phyloP scores from a whole-genome alignment of 176 grass and related monocot genomes.

The bread wheat (Triticum aestivum) region IWGSC_CS_RefSeq_v2.1 NC_057812.1:106892014-106892513 shows the following conservation, averaged over 20 bases:
- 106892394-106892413: conserved; percentile 22
- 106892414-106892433: conserved; percentile 56
- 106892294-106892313: conserved; percentile 37
- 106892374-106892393: conserved; percentile 49
- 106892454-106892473: conserved; percentile 39
- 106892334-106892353: conserved; percentile 46
- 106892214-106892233: conserved; percentile 34
- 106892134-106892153: conserved; percentile 31
- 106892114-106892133: conserved; percentile 26
- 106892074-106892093: conserved; percentile 26
- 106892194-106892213: conserved; percentile 43
- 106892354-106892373: conserved; percentile 58
- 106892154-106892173: conserved; percentile 49
- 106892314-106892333: conserved; percentile 45
- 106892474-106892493: conserved; percentile 38
- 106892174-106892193: conserved; percentile 53
- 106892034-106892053: conserved; percentile 55
- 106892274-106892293: conserved; percentile 57
- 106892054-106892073: conserved; percentile 41
- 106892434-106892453: conserved; percentile 22
- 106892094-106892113: conserved; percentile 34
- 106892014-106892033: conserved; percentile 48
- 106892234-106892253: conserved; percentile 45
- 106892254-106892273: conserved; percentile 55
- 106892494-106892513: conserved; percentile 54